Evolutionary conservation across 305 asterid species (phyloP).

Genomic region (Rubia peregrina): DNA sequence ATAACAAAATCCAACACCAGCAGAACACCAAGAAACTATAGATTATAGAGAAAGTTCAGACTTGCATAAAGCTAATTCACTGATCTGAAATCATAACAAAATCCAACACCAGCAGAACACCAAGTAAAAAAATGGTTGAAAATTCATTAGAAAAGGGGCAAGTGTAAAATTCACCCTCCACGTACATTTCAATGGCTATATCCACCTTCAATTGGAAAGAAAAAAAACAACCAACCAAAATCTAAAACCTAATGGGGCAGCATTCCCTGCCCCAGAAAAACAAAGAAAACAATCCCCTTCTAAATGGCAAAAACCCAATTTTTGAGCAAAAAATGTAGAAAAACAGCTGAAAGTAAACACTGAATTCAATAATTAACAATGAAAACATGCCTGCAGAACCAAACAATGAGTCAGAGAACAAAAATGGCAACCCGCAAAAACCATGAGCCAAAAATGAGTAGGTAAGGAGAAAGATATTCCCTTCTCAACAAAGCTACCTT

Average conservation of each 20-base stretch:
- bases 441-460: background rate
- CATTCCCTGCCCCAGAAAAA: background rate
- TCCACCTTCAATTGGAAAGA: conserved; percentile 1
- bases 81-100: conserved; percentile 2
- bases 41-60: background rate
- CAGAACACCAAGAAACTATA: background rate
- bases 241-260: conserved; percentile 4
- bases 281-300: background rate
- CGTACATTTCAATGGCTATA: conserved; percentile 3
- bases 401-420: background rate
- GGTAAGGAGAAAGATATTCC: conserved; percentile 12
- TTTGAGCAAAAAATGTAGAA: conserved; percentile 7
- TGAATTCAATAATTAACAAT: conserved; percentile 16
- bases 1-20: conserved; percentile 9
- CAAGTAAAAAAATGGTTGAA: background rate
- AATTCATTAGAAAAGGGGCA: background rate
- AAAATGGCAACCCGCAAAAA: conserved; percentile 8
- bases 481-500: conserved; percentile 23
- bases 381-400: background rate
- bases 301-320: conserved; percentile 18
- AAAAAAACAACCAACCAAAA: background rate
- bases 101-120: conserved; percentile 9
- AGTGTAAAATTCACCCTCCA: background rate
- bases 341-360: conserved; percentile 14
- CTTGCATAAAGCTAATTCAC: background rate